phyloP scores from a whole-genome alignment of 495 filamentous ascomycete genomes.

The Aspergillus ostianus region DNA sequence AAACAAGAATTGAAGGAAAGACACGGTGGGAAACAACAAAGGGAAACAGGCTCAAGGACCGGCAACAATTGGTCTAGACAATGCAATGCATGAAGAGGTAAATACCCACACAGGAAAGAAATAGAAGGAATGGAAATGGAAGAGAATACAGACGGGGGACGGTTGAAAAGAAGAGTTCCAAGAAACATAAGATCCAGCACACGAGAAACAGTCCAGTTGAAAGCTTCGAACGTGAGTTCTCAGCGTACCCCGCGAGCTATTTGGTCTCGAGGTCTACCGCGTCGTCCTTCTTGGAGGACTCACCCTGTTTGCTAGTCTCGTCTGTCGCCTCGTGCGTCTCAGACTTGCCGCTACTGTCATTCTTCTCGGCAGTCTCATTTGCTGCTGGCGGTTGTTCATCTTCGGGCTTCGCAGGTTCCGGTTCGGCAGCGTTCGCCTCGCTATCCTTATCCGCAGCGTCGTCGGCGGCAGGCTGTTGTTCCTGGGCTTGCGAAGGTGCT shows the following conservation, averaged over 20 bases:
- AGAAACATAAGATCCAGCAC: neutral
- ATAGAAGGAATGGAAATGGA: neutral
- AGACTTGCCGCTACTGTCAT: neutral
- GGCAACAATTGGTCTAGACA: neutral
- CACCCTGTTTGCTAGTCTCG: neutral
- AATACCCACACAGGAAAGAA: neutral
- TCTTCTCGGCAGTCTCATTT: constrained; percentile 8
- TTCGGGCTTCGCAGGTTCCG: constrained; percentile 1
- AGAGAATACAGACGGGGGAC: neutral
- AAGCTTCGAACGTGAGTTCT: neutral
- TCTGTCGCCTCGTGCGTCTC: constrained; percentile 2
- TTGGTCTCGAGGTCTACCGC: neutral
- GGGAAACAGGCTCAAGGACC: neutral
- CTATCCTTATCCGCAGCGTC: constrained; percentile 9
- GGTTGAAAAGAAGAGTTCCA: neutral
- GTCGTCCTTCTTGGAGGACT: constrained; percentile 7
- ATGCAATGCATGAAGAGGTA: constrained; percentile 2
- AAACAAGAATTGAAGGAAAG: constrained; percentile 1
- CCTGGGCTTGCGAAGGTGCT: constrained; percentile 29
- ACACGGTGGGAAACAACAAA: constrained; percentile 1
- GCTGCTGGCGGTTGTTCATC: constrained; percentile 5
- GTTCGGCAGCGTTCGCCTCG: constrained; percentile 2
- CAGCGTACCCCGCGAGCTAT: neutral
- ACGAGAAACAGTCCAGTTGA: neutral
- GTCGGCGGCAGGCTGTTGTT: constrained; percentile 10